Conservation (phyloP, 1,284 basidiomycete species). For the Hypsizygus ulmarius region DNA sequence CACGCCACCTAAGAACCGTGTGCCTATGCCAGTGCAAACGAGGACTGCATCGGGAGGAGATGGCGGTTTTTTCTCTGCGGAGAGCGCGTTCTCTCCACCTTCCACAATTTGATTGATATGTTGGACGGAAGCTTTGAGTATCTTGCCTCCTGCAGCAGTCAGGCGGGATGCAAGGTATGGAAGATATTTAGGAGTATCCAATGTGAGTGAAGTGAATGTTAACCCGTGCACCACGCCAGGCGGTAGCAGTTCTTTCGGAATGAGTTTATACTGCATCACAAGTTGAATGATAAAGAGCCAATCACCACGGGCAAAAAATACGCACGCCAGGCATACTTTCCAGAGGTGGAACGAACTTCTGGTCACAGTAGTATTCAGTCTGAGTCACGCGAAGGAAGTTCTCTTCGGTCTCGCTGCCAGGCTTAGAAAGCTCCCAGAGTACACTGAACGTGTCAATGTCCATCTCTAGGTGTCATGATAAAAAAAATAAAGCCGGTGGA, state of each 20-base stretch:
- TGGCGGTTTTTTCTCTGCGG: constrained; percentile 20
- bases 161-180: constrained; percentile 66
- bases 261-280: constrained; percentile 45
- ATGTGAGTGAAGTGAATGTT: constrained; percentile 62
- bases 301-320: neutral
- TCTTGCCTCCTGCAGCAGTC: constrained; percentile 54
- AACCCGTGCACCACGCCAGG: constrained; percentile 45
- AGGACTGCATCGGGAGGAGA: constrained; percentile 50
- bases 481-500: neutral
- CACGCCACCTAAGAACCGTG: constrained; percentile 75
- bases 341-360: constrained; percentile 40
- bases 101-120: constrained; percentile 67
- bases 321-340: constrained; percentile 64
- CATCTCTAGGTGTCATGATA: constrained; percentile 44
- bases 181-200: constrained; percentile 69
- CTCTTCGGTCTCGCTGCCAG: constrained; percentile 47
- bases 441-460: constrained; percentile 68
- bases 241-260: constrained; percentile 45
- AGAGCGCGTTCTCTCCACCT: constrained; percentile 48
- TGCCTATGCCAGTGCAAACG: constrained; percentile 64
- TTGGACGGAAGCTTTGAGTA: constrained; percentile 56
- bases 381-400: constrained; percentile 63
- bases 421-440: constrained; percentile 69
- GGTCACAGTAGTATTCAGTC: constrained; percentile 54
- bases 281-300: neutral